Evolutionary conservation across 495 filamentous ascomycete genomes (phyloP).

Genomic region (Oleoguttula mirabilis): DNA sequence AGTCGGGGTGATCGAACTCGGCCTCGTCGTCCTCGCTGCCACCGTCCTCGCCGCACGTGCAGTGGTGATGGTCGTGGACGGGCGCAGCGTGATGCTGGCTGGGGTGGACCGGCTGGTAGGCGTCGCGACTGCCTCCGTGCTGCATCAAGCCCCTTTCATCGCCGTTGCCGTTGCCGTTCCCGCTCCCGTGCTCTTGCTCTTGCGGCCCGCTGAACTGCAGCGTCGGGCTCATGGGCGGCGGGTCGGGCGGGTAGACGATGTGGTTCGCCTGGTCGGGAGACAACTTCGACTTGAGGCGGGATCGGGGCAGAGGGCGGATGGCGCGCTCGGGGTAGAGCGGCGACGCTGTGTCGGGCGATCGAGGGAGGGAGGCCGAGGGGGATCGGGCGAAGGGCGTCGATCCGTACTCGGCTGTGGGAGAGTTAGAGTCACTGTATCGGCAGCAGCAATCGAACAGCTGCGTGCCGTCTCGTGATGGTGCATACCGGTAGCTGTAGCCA

Average conservation of each 20-base stretch:
- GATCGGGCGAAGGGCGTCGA: not conserved
- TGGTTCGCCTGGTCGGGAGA: slow-evolving; percentile 70
- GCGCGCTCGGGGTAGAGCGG: slow-evolving; percentile 73
- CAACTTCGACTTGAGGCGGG: slow-evolving; percentile 70
- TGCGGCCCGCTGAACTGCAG: slow-evolving; percentile 62
- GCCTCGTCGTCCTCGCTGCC: slow-evolving; percentile 20
- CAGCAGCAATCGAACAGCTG: not conserved
- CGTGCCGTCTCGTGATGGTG: not conserved
- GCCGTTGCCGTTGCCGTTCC: slow-evolving; percentile 14
- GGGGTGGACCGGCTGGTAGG: slow-evolving; percentile 6
- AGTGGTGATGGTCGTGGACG: slow-evolving; percentile 6
- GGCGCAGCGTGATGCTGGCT: not conserved
- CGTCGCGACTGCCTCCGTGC: not conserved
- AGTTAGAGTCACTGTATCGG: not conserved
- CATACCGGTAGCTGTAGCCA: slow-evolving; percentile 10
- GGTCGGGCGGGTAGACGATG: slow-evolving; percentile 67
- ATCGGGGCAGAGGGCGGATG: slow-evolving; percentile 85
- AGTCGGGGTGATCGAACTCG: slow-evolving; percentile 25
- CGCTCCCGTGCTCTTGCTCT: slow-evolving; percentile 23
- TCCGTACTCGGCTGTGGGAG: not conserved
- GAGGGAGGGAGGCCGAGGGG: slow-evolving; percentile 4
- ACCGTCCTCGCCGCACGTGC: slow-evolving; percentile 17
- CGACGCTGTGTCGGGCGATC: slow-evolving; percentile 50
- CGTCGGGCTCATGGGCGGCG: slow-evolving; percentile 51
- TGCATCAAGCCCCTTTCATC: not conserved